A percentile compares a stretch with the other conserved stretches of the same genome.
Evolutionary conservation across 805 yeast genomes (phyloP).

Genomic region (Hanseniaspora thailandica): DNA sequence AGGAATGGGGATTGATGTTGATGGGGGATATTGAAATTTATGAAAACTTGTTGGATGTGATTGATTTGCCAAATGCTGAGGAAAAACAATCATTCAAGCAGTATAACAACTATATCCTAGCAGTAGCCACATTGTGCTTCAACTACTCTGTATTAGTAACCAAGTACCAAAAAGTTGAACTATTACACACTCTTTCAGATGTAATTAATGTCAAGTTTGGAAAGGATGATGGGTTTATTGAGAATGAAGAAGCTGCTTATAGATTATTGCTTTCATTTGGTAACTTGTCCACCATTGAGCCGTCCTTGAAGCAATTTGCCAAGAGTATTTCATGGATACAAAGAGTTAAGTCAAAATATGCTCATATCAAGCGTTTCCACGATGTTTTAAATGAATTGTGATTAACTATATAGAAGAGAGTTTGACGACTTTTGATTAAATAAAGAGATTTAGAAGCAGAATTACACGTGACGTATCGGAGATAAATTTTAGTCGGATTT

Average conservation of each 20-base stretch:
- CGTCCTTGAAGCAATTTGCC: conserved; percentile 25
- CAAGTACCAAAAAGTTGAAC: conserved; percentile 24
- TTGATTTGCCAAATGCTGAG: conserved; percentile 22
- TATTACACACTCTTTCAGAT: conserved; percentile 27
- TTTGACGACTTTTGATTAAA: too few relatives aligned
- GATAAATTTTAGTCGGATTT: too few relatives aligned
- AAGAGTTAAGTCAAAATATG: conserved; percentile 20
- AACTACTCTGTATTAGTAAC: conserved; percentile 36
- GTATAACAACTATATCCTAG: conserved; percentile 27
- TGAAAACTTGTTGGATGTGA: conserved; percentile 31
- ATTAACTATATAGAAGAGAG: background rate
- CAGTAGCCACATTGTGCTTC: conserved; percentile 40
- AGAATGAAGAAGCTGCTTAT: conserved; percentile 56
- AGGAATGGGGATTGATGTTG: conserved; percentile 37
- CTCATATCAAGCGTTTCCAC: conserved; percentile 21
- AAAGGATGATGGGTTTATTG: conserved; percentile 24
- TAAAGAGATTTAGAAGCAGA: too few relatives aligned
- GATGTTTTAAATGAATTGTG: conserved; percentile 19
- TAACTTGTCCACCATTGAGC: conserved; percentile 35
- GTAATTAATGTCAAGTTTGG: conserved; percentile 25
- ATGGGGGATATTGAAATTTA: conserved; percentile 30
- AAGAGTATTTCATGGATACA: conserved; percentile 26
- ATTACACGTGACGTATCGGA: background rate
- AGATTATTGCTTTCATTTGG: conserved; percentile 54
- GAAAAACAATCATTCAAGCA: conserved; percentile 17